Base-by-base conservation (phyloP, 352 stramenopile genomes). In the Pythium dissimile region DNA sequence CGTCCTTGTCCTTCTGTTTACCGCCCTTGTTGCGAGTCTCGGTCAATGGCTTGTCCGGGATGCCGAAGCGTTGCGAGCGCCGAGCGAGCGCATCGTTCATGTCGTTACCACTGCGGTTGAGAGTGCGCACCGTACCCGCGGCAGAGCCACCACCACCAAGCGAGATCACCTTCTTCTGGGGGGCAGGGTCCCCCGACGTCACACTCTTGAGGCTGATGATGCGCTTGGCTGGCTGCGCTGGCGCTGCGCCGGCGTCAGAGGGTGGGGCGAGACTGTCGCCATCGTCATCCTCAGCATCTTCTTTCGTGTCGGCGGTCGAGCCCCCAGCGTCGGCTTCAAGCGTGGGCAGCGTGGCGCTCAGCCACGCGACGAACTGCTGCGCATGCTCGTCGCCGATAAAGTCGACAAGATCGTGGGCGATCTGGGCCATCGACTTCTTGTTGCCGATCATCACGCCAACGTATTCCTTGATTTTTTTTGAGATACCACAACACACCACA, bases 371-470 rank as follows among this genome's bases (percentile, higher is more conserved):
- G 24, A 91, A 90, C 49, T 84, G 71, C 50, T 88, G 69, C 21
- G 84, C 77, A 6, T 80, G 76, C 46, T 94, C 84, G 24, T 89
- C 81, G 21, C 84, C 84, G 56, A 94, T 90, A 31, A 94, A 94
- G 54, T 94, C 81, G 43, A 89, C 72, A 35, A 94, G 77, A 64
- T 92, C 84, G 62, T 84, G 66, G 12, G 77, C 72, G 65, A 94
- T 91, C 69, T 92, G 81, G 56, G 69, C 73, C 81, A 94, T 89
- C 47, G 75, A 86, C 66, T 92, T 92, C 73, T 90, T 89, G 73
- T 92, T 94, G 69, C 75, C 70, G 56, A 94, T 83, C 84, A 94
- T 90, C 26, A 89, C 78, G 55, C 89, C 76, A 45, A 94, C 80
- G 63, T 89, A 94, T 72, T 94, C 81, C 82, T 92, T 65, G n/a